These are phyloP conservation scores for Tolypocladium amazonense DNA, from an alignment of 2,329 filamentous ascomycete genomes.

Conservation along the genomic window DNA sequence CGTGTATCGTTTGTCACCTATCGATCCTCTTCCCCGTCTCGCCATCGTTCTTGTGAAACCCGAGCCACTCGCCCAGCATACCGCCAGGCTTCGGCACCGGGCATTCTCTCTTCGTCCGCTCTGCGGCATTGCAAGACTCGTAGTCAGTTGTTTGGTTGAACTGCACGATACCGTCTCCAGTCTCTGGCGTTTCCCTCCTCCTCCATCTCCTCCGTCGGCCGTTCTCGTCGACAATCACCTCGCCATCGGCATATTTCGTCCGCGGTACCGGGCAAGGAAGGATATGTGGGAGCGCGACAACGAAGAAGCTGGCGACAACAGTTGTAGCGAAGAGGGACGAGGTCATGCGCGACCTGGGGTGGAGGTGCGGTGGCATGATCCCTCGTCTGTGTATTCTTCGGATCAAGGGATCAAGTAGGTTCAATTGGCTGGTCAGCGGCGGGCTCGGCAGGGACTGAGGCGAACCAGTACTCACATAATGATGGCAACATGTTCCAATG, in stretches of 20 bases:
- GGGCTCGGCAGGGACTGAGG: neutral
- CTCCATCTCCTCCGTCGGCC: slow-evolving; percentile 33
- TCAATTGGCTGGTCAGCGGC: neutral
- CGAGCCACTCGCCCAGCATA: slow-evolving; percentile 63
- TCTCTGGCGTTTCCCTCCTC: slow-evolving; percentile 25
- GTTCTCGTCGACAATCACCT: slow-evolving; percentile 33
- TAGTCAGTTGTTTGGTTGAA: slow-evolving; percentile 31
- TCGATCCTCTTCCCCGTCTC: slow-evolving; percentile 10
- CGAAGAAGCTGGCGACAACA: slow-evolving; percentile 77
- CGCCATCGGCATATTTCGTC: slow-evolving; percentile 62
- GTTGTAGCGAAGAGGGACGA: slow-evolving; percentile 94
- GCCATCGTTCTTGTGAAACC: slow-evolving; percentile 41
- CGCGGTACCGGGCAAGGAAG: slow-evolving; percentile 84
- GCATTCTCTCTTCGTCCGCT: slow-evolving; percentile 59
- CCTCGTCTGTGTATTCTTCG: slow-evolving; percentile 1
- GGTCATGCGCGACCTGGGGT: slow-evolving; percentile 87
- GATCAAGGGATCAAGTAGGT: slow-evolving; percentile 1
- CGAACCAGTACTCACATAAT: slow-evolving; percentile 7
- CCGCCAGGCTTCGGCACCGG: slow-evolving; percentile 86
- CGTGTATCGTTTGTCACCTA: slow-evolving; percentile 10
- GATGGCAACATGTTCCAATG: slow-evolving; percentile 8
- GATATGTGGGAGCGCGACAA: slow-evolving; percentile 82
- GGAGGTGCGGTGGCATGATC: slow-evolving; percentile 75
- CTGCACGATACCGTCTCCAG: slow-evolving; percentile 36
- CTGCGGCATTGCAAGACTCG: slow-evolving; percentile 19